Evolutionary conservation across 306 rosid genomes (phyloP), one percentile per base, ranked within the genome.

Genomic region (Vachellia pachyceras): DNA sequence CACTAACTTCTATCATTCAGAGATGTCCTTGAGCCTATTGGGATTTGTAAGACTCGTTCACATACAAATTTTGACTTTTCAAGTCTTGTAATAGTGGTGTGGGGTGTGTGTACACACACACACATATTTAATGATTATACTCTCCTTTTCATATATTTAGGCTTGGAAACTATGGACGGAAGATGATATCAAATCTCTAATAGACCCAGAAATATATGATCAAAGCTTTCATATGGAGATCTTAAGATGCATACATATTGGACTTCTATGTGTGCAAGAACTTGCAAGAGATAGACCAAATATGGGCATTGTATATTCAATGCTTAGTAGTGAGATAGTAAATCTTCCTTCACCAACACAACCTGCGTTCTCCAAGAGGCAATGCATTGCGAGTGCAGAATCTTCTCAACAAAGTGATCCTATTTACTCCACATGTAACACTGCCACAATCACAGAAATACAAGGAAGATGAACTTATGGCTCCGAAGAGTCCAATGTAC

Each of bases 271-370:
- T 3, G 42, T 39, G 5, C 75, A 77, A 68, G 75, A 78, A 50
- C 29, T 6, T 7, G 75, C 68, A 8, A 68, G 10, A 23, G 67
- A 78, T 0, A 22, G 82, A 15, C 68, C 75, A 8, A 36, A 0
- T 36, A 25, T 52, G 76, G 40, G 57, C 10, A 22, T 41, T 20
- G 44, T 78, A 3, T 9, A 15, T 37, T 67, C 45, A 64, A 64
- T 64, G 69, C 42, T 64, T 33, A 35, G 2, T 40, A 37, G 76
- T 39, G 82, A 78, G 69, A 69, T 69, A 2, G 3, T 20, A 0
- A 25, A 78, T 68, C 69, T 78, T 13, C 57, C 76, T 42, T 9
- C 76, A 10, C 73, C 52, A 42, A 36, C 36, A 5, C 67, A 77
- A 23, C 49, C 54, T 33, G 81, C 49, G 7, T 78, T 50, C 23